Percentiles rank a stretch among this genome's conserved stretches.
Conservation (phyloP, 2,329 filamentous ascomycete species). For the Clonostachys rhizophaga region DNA sequence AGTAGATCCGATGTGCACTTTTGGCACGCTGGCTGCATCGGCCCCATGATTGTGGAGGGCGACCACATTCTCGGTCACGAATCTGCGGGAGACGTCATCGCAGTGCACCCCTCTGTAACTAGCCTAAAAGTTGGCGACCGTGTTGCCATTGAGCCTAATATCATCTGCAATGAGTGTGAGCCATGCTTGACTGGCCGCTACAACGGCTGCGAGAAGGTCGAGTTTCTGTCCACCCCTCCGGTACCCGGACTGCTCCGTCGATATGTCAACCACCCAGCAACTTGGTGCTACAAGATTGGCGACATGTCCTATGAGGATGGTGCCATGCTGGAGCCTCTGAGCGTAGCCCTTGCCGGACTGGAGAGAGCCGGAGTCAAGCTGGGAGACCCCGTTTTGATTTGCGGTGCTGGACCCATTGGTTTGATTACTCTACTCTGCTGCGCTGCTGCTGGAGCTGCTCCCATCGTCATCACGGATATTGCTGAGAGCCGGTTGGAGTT, state of each 20-base stretch:
- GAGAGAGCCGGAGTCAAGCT: slow-evolving; percentile 76
- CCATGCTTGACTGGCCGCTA: slow-evolving; percentile 89
- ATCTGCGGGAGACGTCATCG: slow-evolving; percentile 79
- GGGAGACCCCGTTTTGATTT: slow-evolving; percentile 84
- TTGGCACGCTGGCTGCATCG: slow-evolving; percentile 93
- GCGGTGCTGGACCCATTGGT: slow-evolving; percentile 91
- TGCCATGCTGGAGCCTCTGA: slow-evolving; percentile 83
- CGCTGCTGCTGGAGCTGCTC: slow-evolving; percentile 81
- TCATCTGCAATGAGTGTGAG: slow-evolving; percentile 88
- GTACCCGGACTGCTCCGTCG: slow-evolving; percentile 81
- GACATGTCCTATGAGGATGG: slow-evolving; percentile 90
- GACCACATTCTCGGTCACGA: slow-evolving; percentile 95
- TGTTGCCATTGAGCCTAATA: slow-evolving; percentile 89
- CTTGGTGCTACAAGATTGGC: slow-evolving; percentile 96
- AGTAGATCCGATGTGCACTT: slow-evolving; percentile 88
- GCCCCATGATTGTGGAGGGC: slow-evolving; percentile 86
- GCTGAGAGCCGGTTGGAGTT: slow-evolving; percentile 81
- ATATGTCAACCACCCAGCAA: slow-evolving; percentile 91
- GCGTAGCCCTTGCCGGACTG: slow-evolving; percentile 83
- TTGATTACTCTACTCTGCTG: slow-evolving; percentile 83
- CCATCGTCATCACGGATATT: slow-evolving; percentile 92
- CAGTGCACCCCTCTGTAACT: slow-evolving; percentile 76
- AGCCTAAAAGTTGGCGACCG: slow-evolving; percentile 79
- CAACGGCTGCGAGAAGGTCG: slow-evolving; percentile 85
- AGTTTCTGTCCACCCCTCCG: slow-evolving; percentile 88